These are phyloP conservation scores for Neckera pumila DNA, from an alignment of 225 moss, liverwort and hornwort species.

Conservation along the genomic window DNA sequence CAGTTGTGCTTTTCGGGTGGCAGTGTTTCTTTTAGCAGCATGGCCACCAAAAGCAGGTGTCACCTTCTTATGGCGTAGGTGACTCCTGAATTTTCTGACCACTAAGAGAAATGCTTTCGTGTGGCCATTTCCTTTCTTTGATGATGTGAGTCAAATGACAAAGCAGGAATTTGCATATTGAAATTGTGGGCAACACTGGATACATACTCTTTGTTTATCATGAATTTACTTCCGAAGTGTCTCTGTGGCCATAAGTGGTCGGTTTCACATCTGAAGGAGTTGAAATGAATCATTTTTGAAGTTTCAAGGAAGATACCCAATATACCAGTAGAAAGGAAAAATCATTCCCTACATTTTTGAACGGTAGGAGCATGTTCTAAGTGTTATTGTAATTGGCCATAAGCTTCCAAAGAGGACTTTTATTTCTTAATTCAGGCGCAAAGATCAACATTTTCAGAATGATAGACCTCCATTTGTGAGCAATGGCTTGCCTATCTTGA, in stretches of 20 bases:
- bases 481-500: not conserved
- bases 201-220: not conserved
- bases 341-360: not conserved
- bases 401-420: not conserved
- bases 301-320: not conserved
- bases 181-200: not conserved
- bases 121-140: not conserved
- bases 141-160: not conserved
- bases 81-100: not conserved
- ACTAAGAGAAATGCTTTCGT: not conserved
- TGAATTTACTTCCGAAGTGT: not conserved
- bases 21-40: not conserved
- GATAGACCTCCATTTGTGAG: not conserved
- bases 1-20: not conserved
- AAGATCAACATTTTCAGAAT: not conserved
- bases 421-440: not conserved
- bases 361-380: not conserved
- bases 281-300: not conserved
- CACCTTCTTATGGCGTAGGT: not conserved
- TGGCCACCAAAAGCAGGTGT: not conserved
- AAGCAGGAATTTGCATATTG: not conserved
- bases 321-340: not conserved
- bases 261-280: not conserved
- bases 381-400: not conserved
- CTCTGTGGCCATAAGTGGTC: not conserved